Conservation (phyloP, 495 filamentous ascomycete species). For the Penicillium parvum region DNA sequence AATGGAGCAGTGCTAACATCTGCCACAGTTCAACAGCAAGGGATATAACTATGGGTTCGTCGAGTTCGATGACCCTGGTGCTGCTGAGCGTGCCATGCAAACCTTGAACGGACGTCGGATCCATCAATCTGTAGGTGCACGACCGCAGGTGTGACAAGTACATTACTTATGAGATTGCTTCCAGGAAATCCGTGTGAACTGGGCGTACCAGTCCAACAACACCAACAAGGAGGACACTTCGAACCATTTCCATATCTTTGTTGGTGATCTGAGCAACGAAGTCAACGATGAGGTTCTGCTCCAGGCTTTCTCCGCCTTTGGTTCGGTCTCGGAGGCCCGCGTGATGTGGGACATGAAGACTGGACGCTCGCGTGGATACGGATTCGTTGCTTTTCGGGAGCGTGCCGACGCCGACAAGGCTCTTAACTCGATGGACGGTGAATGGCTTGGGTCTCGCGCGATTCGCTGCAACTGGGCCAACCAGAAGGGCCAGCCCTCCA, state of each 20-base stretch:
- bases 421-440: conserved; percentile 94
- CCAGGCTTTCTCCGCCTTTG: conserved; percentile 96
- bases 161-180: conserved; percentile 9
- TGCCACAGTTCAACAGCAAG: conserved; percentile 69
- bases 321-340: conserved; percentile 94
- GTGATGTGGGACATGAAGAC: conserved; percentile 99
- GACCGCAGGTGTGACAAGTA: too few species aligned
- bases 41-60: conserved; percentile 99
- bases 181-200: conserved; percentile 98
- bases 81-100: conserved; percentile 94
- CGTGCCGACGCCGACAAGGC: conserved; percentile 93
- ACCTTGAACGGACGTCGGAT: conserved; percentile 93
- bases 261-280: conserved; percentile 96
- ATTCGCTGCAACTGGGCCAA: conserved; percentile 99
- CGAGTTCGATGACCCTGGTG: conserved; percentile 96
- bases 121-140: conserved; percentile 79
- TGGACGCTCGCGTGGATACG: conserved; percentile 92
- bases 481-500: conserved; percentile 98
- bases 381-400: conserved; percentile 97
- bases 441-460: conserved; percentile 97
- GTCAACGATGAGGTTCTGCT: conserved; percentile 95
- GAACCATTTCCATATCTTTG: conserved; percentile 98
- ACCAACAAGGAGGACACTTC: conserved; percentile 96
- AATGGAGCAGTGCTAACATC: conserved; percentile 4
- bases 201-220: conserved; percentile 97